Conservation (phyloP, 2,329 filamentous ascomycete genomes). For the Ceratocystis lukuohia region DNA sequence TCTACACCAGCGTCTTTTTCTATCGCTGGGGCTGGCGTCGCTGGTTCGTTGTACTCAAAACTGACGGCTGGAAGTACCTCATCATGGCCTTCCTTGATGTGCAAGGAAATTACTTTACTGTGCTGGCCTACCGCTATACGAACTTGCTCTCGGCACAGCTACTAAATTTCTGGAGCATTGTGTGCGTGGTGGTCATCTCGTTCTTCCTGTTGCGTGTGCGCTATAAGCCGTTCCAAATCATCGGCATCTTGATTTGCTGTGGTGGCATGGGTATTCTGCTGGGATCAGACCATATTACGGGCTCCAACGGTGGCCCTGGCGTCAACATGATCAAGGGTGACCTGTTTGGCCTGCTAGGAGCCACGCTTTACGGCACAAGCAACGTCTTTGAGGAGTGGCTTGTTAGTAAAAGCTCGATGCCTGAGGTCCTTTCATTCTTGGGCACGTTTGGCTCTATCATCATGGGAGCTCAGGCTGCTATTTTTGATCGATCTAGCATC, state of each 20-base stretch:
- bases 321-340: conserved; percentile 78
- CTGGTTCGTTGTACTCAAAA: conserved; percentile 49
- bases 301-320: conserved; percentile 53
- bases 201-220: conserved; percentile 73
- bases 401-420: conserved; percentile 71
- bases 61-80: conserved; percentile 85
- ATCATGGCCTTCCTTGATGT: conserved; percentile 90
- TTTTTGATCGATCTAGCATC: conserved; percentile 76
- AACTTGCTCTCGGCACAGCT: conserved; percentile 87
- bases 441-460: conserved; percentile 80
- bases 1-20: conserved; percentile 71
- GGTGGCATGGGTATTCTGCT: conserved; percentile 82
- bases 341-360: conserved; percentile 77
- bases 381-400: conserved; percentile 95
- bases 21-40: conserved; percentile 64
- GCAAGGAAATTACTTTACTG: conserved; percentile 94
- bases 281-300: conserved; percentile 73
- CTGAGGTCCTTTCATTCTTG: conserved; percentile 86
- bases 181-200: conserved; percentile 75
- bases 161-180: conserved; percentile 98
- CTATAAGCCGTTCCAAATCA: conserved; percentile 74
- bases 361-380: conserved; percentile 77
- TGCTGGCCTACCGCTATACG: conserved; percentile 83
- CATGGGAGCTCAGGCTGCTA: conserved; percentile 79
- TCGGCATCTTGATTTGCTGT: conserved; percentile 79